Evolutionary conservation across 306 rosid genomes (phyloP), one percentile per base, ranked within the genome.

Genomic region (Chamaecrista fasciculata): DNA sequence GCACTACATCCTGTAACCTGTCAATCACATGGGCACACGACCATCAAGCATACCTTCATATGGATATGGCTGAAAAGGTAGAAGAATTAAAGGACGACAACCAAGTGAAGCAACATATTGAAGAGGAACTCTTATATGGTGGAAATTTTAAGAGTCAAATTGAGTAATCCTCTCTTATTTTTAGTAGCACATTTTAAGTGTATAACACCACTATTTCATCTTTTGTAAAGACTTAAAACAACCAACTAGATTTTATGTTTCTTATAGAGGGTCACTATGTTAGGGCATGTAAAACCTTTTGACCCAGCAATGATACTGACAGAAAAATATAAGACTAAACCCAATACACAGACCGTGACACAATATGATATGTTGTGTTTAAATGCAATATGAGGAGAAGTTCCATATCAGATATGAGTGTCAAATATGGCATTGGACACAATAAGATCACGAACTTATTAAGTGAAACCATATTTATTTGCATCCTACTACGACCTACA

Each of bases 1-100:
- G 97, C 80, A 93, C 98, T 18, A 93, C 98, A 76, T 90, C 98
- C 82, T 88, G 97, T 67, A 93, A 79, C 86, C 98, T 93, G 82
- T 26, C 59, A 74, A 75, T 20, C 67, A 63, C 43, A 78, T 58
- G 62, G 47, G 63, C 61, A 37, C 37, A 76, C 53, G 62, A 48
- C 66, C 61, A 37, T 62, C 69, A 69, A 55, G 12, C 49, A 6
- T 73, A 63, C 31, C 15, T 52, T 39, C 24, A 55, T 48, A 60
- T 57, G 58, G 53, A 69, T 68, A 28, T 31, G 29, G 39, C 31
- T 55, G 20, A 72, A 51, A 61, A 46, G 55, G 12, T 58, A 80
- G 56, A 73, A 62, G 44, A 70, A 61, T 46, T 26, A 15, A 25
- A 39, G 14, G 59, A 69, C 72, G 55, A 14, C 49, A 55, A 20